Evolutionary conservation across 2,329 filamentous ascomycete species (phyloP).

Genomic region (Paracamarosporium sp.): DNA sequence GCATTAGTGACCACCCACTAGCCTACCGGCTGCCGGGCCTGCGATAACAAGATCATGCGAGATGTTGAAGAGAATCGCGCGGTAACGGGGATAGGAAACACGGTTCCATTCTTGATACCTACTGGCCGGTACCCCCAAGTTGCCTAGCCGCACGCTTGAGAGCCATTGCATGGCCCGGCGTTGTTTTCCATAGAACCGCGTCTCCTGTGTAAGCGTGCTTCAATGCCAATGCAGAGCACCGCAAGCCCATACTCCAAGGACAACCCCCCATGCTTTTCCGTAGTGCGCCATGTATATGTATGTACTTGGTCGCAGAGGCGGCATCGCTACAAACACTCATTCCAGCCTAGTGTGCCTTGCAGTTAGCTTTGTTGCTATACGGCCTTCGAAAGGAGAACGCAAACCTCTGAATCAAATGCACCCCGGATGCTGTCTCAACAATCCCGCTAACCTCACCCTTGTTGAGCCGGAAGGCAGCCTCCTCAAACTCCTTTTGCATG

Average conservation of each 20-base stretch:
- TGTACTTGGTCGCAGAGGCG: background rate
- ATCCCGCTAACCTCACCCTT: constrained; percentile 85
- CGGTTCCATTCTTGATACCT: constrained; percentile 5
- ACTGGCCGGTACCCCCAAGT: background rate
- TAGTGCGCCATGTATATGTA: background rate
- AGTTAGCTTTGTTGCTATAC: constrained; percentile 17
- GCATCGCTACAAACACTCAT: constrained; percentile 12
- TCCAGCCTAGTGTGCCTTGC: constrained; percentile 26
- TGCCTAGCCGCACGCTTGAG: background rate
- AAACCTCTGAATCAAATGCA: constrained; percentile 95
- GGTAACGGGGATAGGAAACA: background rate
- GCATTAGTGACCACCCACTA: background rate
- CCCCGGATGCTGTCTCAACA: constrained; percentile 89
- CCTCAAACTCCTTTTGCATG: constrained; percentile 99
- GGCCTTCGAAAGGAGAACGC: constrained; percentile 21
- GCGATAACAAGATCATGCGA: background rate
- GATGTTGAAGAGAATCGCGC: background rate
- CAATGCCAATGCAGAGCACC: background rate
- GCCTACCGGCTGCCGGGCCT: background rate
- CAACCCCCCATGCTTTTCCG: background rate
- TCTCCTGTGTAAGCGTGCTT: background rate
- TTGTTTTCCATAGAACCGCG: background rate
- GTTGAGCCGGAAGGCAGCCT: constrained; percentile 89
- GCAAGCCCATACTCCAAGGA: background rate
- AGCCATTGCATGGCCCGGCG: background rate